Conservation (phyloP, 306 rosid genomes). For the Canavalia gladiata region DNA sequence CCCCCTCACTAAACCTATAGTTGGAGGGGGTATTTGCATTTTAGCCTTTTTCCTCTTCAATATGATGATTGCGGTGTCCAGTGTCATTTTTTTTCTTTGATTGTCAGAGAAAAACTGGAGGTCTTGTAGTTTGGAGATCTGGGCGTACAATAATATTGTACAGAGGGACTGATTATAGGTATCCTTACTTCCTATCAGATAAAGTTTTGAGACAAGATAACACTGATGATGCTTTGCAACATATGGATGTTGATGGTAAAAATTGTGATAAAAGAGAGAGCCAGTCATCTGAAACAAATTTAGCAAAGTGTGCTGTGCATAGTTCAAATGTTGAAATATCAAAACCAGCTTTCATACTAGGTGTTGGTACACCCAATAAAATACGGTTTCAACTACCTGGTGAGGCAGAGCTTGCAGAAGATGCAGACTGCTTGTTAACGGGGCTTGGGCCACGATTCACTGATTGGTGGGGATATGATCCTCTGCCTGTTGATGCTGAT, state of each 20-base stretch:
- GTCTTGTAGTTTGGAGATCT: slow-evolving; percentile 93
- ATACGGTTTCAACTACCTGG: slow-evolving; percentile 86
- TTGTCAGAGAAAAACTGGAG: slow-evolving; percentile 93
- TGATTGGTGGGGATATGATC: slow-evolving; percentile 98
- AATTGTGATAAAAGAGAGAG: slow-evolving; percentile 46
- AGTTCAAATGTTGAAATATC: slow-evolving; percentile 44
- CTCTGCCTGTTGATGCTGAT: slow-evolving; percentile 91
- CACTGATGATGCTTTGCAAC: slow-evolving; percentile 49
- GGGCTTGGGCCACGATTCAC: slow-evolving; percentile 93
- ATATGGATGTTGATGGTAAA: slow-evolving; percentile 47
- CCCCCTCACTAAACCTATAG: neutral
- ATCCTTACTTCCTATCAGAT: slow-evolving; percentile 73
- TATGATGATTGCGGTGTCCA: slow-evolving; percentile 29
- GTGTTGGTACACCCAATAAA: slow-evolving; percentile 78
- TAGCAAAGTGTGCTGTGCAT: slow-evolving; percentile 48
- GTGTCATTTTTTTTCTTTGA: slow-evolving; percentile 3
- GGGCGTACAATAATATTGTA: slow-evolving; percentile 88
- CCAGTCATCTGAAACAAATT: slow-evolving; percentile 45
- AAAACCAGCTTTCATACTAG: slow-evolving; percentile 66
- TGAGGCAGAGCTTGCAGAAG: slow-evolving; percentile 78
- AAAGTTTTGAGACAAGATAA: slow-evolving; percentile 45
- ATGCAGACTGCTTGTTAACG: slow-evolving; percentile 74
- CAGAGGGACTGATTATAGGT: slow-evolving; percentile 79
- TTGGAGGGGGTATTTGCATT: neutral
- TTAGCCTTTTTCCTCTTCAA: neutral